Conservation (phyloP, 208 protist species). For the Leishmania lainsoni region DNA sequence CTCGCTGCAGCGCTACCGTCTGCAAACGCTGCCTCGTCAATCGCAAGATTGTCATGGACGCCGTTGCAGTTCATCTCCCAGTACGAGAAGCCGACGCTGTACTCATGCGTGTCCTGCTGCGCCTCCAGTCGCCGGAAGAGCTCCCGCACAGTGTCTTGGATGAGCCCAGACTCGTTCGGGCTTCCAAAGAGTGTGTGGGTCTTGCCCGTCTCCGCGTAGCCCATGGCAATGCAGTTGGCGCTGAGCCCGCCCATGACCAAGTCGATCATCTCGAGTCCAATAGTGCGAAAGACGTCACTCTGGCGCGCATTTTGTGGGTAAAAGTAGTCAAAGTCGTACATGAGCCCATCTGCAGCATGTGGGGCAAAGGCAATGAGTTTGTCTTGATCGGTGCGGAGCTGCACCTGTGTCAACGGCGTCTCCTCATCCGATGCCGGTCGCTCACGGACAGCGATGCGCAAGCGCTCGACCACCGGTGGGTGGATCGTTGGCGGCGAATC, state of each 20-base stretch:
- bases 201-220: conserved; percentile 81
- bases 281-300: conserved; percentile 74
- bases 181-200: conserved; percentile 90
- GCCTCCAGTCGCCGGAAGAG: conserved; percentile 74
- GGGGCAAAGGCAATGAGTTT: conserved; percentile 84
- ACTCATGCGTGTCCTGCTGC: conserved; percentile 46
- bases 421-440: conserved; percentile 73
- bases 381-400: conserved; percentile 65
- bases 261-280: conserved; percentile 89
- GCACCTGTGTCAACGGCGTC: conserved; percentile 51
- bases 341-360: conserved; percentile 57
- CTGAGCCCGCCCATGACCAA: conserved; percentile 79
- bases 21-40: conserved; percentile 30
- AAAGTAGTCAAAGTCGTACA: conserved; percentile 93
- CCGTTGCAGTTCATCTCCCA: conserved; percentile 89
- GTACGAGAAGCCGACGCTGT: conserved; percentile 73
- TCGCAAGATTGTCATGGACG: conserved; percentile 69
- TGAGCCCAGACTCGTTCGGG: conserved; percentile 76
- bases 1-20: conserved; percentile 12
- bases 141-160: conserved; percentile 81
- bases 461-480: conserved; percentile 58
- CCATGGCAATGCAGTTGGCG: conserved; percentile 75
- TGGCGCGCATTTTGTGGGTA: conserved; percentile 79
- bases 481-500: conserved; percentile 28
- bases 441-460: conserved; percentile 83